Evolutionary conservation across 2,329 filamentous ascomycete species (phyloP), one percentile per base, ranked within the genome.

Genomic region (Conoideocrella luteorostrata): DNA sequence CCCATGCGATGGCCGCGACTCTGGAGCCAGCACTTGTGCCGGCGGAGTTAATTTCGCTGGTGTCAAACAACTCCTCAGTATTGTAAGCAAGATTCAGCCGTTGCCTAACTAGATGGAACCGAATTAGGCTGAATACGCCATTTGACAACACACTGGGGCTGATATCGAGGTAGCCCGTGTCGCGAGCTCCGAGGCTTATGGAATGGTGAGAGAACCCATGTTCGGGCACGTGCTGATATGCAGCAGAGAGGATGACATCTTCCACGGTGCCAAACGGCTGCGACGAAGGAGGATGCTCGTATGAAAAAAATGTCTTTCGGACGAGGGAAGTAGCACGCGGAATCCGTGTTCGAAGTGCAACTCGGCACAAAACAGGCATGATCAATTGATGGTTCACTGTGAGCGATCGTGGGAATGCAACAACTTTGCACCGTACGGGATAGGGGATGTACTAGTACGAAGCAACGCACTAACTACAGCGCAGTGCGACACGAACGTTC

Each of bases 121-220:
- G 76, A 52, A 97, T 81, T 22, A 98, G 74, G 54, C 86, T 84
- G 66, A 95, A 95, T 18, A 82, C 77, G 7, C 87, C 88, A 33
- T 83, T 75, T 1, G 88, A 82, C 44, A 98, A 80, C 17, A 96
- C 70, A 57, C 88, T 90, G 9, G 86, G 80, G 47, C 87, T 90
- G 46, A 91, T 88, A 59, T 93, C 87, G 41, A 88, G 80, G 62
- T 91, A 95, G 35, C 90, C 89, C 15, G 83, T 81, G 57, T 95
- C 88, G 56, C 81, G 81, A 48, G 88, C 88, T 48, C 91, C 93
- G 18, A 86, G 76, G 34, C 78, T 77, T 9, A 98, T 74, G 1
- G 90, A 73, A 17, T 78, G 72, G 39, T 74, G 68, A 0, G 88
- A 87, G 73, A 97, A 98, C 60, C 93, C 93, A 61, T 88, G 77